Percentiles rank a stretch among this genome's conserved stretches.
Evolutionary conservation across 1,284 basidiomycete species (phyloP).

Genomic region (Bjerkandera adusta): DNA sequence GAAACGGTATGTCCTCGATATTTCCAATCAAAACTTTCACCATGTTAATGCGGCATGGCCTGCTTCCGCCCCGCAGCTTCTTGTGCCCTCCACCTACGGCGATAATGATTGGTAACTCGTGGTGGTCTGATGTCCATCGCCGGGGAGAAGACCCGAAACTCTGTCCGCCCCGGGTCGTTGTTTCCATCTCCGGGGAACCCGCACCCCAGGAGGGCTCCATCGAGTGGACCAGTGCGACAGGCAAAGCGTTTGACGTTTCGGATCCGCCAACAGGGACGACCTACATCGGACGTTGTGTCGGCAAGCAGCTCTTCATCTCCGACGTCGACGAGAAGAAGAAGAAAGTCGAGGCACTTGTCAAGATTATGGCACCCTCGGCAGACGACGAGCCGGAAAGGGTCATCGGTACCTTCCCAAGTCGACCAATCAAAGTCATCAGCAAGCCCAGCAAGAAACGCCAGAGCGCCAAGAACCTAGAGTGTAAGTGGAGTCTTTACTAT

Average conservation of each 20-base stretch:
- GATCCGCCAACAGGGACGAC: conserved; percentile 80
- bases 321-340: conserved; percentile 91
- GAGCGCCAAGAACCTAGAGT: conserved; percentile 88
- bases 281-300: conserved; percentile 84
- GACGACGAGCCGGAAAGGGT: conserved; percentile 78
- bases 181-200: conserved; percentile 90
- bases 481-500: conserved; percentile 49
- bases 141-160: conserved; percentile 73
- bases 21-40: neutral
- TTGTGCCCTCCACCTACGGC: conserved; percentile 95
- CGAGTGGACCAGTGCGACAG: conserved; percentile 82
- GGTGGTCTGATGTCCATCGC: conserved; percentile 83
- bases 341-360: conserved; percentile 88
- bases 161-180: conserved; percentile 79
- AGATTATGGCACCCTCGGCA: conserved; percentile 80
- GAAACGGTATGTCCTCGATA: conserved; percentile 61
- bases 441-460: conserved; percentile 97
- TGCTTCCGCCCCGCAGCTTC: conserved; percentile 50
- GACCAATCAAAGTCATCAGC: conserved; percentile 95
- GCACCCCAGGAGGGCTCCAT: conserved; percentile 79
- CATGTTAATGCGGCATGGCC: neutral
- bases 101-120: conserved; percentile 91
- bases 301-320: conserved; percentile 88
- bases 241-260: conserved; percentile 79
- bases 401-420: conserved; percentile 84